phyloP scores from a whole-genome alignment of 176 grass and related monocot species.

The Miscanthus lutarioriparius region DNA sequence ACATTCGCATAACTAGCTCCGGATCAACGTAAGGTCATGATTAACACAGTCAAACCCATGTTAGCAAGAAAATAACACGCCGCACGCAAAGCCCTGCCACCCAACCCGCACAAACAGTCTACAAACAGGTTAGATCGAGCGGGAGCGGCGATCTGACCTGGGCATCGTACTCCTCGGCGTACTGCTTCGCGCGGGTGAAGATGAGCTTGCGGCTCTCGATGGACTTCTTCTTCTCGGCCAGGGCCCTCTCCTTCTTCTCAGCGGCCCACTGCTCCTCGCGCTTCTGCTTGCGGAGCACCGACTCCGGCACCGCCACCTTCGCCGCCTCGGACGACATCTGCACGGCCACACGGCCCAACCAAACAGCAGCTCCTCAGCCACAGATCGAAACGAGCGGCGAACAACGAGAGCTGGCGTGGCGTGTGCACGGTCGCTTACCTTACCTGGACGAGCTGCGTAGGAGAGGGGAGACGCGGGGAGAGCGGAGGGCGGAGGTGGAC shows the following conservation, averaged over 20 bases:
- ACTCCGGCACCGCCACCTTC: conserved; percentile 67
- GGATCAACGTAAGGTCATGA: neutral
- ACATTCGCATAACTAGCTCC: neutral
- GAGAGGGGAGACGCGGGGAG: neutral
- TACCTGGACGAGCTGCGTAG: conserved; percentile 38
- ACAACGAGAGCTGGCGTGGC: neutral
- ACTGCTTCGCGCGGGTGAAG: conserved; percentile 60
- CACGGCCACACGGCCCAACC: neutral
- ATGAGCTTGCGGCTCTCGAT: conserved; percentile 62
- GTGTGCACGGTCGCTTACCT: neutral
- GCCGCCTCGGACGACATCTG: conserved; percentile 66
- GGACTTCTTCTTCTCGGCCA: conserved; percentile 48
- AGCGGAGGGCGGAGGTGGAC: neutral
- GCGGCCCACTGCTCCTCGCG: conserved; percentile 64
- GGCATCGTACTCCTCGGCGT: conserved; percentile 71
- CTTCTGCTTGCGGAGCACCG: conserved; percentile 71
- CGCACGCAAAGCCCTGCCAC: neutral
- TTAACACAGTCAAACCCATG: too few relatives aligned
- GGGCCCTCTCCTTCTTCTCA: conserved; percentile 62
- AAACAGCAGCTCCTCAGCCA: neutral
- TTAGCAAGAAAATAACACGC: too few relatives aligned
- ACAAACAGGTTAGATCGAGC: neutral
- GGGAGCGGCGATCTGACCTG: conserved; percentile 43
- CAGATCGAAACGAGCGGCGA: neutral
- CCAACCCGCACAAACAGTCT: neutral